phyloP scores from a whole-genome alignment of 106 monocot species.

The Xerophyta viscosa region DNA sequence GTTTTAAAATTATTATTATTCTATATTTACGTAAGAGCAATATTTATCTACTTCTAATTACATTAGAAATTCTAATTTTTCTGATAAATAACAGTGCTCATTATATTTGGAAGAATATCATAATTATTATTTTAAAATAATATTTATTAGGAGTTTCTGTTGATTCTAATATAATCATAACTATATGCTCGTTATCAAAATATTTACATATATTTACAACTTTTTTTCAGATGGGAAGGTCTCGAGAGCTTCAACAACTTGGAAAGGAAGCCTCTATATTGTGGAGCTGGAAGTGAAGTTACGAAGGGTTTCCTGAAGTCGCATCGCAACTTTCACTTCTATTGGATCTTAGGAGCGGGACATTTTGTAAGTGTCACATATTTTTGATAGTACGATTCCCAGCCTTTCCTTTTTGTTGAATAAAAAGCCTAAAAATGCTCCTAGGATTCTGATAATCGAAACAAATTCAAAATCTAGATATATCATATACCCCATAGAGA shows the following conservation, averaged over 20 bases:
- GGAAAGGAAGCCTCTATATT: slow-evolving; percentile 44
- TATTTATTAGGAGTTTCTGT: too few species aligned
- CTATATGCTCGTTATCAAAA: too few species aligned
- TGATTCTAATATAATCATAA: too few species aligned
- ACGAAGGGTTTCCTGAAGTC: slow-evolving; percentile 72
- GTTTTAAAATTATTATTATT: too few species aligned
- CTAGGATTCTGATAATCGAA: too few species aligned
- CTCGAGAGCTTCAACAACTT: slow-evolving; percentile 39
- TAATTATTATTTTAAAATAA: neutral
- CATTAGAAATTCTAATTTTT: too few species aligned
- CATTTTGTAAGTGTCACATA: slow-evolving; percentile 65
- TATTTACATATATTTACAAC: too few species aligned
- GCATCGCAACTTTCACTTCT: slow-evolving; percentile 67
- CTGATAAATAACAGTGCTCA: too few species aligned
- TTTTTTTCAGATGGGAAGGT: slow-evolving; percentile 76
- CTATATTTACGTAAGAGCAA: too few species aligned
- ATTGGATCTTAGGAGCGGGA: slow-evolving; percentile 87
- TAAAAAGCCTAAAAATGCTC: neutral
- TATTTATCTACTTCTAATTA: too few species aligned
- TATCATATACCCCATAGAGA: too few species aligned
- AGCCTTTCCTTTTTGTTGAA: neutral
- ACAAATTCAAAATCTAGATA: too few species aligned
- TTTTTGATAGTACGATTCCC: neutral
- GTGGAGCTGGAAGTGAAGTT: slow-evolving; percentile 14
- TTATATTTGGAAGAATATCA: neutral